These are phyloP conservation scores for Penicillium sp. DNA, from an alignment of 2,329 filamentous ascomycete genomes.

Conservation along the genomic window DNA sequence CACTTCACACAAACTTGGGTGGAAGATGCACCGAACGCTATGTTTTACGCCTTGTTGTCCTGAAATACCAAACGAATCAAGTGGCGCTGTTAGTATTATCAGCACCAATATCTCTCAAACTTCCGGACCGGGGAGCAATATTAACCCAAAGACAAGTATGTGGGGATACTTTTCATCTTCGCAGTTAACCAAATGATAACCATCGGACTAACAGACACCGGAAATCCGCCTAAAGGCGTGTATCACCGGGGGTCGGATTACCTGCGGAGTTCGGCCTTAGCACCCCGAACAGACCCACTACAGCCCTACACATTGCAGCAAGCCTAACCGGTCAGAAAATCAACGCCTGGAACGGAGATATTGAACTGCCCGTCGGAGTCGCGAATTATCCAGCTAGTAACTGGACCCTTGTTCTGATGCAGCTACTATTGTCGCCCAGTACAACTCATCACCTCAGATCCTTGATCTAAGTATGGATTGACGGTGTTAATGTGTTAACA, in stretches of 20 bases:
- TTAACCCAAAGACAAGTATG: slow-evolving; percentile 24
- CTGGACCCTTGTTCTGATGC: slow-evolving; percentile 4
- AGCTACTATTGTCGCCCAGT: not conserved
- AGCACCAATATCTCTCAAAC: slow-evolving; percentile 35
- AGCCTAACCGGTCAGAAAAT: not conserved
- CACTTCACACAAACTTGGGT: slow-evolving; percentile 31
- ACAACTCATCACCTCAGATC: not conserved
- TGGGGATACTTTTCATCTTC: slow-evolving; percentile 36
- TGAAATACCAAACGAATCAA: slow-evolving; percentile 7
- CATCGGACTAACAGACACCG: slow-evolving; percentile 33
- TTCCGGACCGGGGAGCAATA: slow-evolving; percentile 47
- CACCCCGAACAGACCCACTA: not conserved
- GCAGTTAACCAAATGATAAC: slow-evolving; percentile 43
- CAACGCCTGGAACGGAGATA: slow-evolving; percentile 11
- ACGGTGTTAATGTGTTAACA: slow-evolving; percentile 11
- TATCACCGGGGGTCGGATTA: not conserved
- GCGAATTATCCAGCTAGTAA: not conserved
- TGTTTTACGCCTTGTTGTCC: slow-evolving; percentile 9
- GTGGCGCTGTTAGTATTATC: slow-evolving; percentile 30
- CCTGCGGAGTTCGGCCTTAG: slow-evolving; percentile 12
- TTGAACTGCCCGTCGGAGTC: not conserved
- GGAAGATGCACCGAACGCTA: slow-evolving; percentile 3
- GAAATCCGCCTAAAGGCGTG: not conserved
- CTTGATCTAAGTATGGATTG: slow-evolving; percentile 21
- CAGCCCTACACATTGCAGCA: slow-evolving; percentile 8